phyloP scores from a whole-genome alignment of 108 stramenopile species.

The Fragilaria radians region DNA sequence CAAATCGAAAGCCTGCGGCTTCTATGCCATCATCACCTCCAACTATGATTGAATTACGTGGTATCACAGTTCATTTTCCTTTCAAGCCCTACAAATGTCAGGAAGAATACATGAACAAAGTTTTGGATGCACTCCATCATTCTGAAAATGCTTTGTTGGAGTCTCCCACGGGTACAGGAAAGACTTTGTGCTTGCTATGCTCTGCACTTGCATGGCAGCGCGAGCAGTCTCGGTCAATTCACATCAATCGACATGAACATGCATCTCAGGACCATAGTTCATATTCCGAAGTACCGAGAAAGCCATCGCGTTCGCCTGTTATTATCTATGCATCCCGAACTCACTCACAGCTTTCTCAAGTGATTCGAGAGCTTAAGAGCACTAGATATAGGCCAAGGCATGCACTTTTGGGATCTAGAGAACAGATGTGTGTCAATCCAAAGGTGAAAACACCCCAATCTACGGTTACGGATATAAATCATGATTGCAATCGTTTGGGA shows the following conservation, averaged over 20 bases:
- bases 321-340: conserved; percentile 98
- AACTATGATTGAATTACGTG: conserved; percentile 59
- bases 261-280: neutral
- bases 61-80: conserved; percentile 88
- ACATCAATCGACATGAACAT: neutral
- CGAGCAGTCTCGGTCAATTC: conserved; percentile 29
- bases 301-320: conserved; percentile 27
- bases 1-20: neutral
- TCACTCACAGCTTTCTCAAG: conserved; percentile 95
- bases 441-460: conserved; percentile 65
- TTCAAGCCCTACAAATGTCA: conserved; percentile 94
- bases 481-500: conserved; percentile 72
- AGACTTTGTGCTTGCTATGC: conserved; percentile 86
- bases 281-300: neutral
- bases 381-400: conserved; percentile 91
- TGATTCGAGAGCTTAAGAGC: conserved; percentile 87
- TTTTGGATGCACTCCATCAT: conserved; percentile 74
- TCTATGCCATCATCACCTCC: conserved; percentile 15
- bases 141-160: conserved; percentile 79
- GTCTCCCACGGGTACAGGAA: conserved; percentile 90
- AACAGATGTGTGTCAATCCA: conserved; percentile 96
- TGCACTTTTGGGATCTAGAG: conserved; percentile 90
- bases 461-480: conserved; percentile 57
- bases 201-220: conserved; percentile 82
- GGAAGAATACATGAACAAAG: conserved; percentile 86